Base-by-base conservation (phyloP, 371 early-diverging fungal genomes). In the Saksenaea vasiformis region DNA sequence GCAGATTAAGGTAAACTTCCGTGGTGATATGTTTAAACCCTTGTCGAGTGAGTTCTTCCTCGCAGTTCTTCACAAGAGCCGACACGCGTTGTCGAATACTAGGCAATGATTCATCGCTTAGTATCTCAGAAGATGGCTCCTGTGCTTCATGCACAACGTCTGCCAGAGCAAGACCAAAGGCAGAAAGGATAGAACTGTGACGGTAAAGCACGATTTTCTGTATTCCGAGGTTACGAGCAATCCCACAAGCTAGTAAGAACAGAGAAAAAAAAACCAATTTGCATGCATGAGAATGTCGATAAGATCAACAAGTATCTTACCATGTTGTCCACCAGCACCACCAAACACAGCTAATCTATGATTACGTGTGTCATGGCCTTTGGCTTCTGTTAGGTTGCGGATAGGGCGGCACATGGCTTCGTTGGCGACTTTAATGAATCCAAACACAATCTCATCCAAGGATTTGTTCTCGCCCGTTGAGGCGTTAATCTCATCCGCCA, bases 391-490 rank as follows among this genome's bases (percentile, higher is more conserved):
- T 59, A 98, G 74, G 1, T 92, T 90, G 8, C 97, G 87, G 56
- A 98, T 97, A 10, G 97, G 96, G 11, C 97, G 83, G 71, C 96
- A 93, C 97, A 98, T 97, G 3, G 93, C 84, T 70, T 98, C 97
- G 66, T 96, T 96, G 14, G 98, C 97, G 22, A 97, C 93, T 67
- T 92, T 89, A 64, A 97, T 84, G 69, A 97, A 98, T 22, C 98
- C 98, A 68, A 86, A 89, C 0, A 96, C 98, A 19, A 95, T 85
- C 55, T 96, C 93, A 65, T 95, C 96, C 2, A 91, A 60, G 1
- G 86, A 79, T 17, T 77, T 78, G 1, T 60, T 15, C 62, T 82
- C 79, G 13, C 70, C 73, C 9, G 82, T 73, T 0, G 70, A 59
- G 31, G 64, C 62, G 61, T 93, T 93, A 41, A 97, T 91, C 24